Percentiles rank a stretch among this genome's conserved stretches.
Evolutionary conservation across 768 basidiomycete genomes (phyloP).

Genomic region (Naganishia randhawae): DNA sequence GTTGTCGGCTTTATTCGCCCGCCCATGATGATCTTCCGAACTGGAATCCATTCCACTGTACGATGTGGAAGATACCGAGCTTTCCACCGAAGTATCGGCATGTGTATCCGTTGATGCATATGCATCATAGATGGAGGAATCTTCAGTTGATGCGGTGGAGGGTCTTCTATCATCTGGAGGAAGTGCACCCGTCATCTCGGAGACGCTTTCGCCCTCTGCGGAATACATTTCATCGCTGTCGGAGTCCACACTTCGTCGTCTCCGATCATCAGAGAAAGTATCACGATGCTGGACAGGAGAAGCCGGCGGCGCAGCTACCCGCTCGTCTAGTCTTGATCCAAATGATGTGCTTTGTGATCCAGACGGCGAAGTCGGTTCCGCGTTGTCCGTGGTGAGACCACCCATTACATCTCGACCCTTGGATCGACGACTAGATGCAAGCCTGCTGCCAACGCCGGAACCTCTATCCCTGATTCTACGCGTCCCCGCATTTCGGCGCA

Average conservation of each 20-base stretch:
- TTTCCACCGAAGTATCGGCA: conserved; percentile 28
- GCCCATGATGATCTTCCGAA: neutral
- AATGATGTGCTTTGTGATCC: neutral
- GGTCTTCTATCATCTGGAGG: conserved; percentile 43
- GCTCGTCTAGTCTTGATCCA: neutral
- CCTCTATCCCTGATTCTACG: conserved; percentile 55
- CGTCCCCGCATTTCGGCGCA: conserved; percentile 86
- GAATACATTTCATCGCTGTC: conserved; percentile 36
- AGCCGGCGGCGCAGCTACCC: neutral
- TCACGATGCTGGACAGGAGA: neutral
- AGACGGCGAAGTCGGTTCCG: neutral
- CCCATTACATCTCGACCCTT: conserved; percentile 2
- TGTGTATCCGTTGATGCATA: conserved; percentile 55
- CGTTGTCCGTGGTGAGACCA: neutral
- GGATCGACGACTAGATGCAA: conserved; percentile 12
- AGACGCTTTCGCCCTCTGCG: conserved; percentile 25
- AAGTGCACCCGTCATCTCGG: neutral
- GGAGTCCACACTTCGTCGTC: conserved; percentile 26
- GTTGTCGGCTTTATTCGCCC: neutral
- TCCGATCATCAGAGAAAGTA: neutral
- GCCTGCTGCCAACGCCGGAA: neutral
- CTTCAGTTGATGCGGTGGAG: conserved; percentile 65
- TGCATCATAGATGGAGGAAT: conserved; percentile 76
- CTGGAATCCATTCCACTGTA: neutral
- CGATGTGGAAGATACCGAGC: conserved; percentile 26